Conservation (phyloP, 2,329 filamentous ascomycete genomes). For the Xylaria sp. region DNA sequence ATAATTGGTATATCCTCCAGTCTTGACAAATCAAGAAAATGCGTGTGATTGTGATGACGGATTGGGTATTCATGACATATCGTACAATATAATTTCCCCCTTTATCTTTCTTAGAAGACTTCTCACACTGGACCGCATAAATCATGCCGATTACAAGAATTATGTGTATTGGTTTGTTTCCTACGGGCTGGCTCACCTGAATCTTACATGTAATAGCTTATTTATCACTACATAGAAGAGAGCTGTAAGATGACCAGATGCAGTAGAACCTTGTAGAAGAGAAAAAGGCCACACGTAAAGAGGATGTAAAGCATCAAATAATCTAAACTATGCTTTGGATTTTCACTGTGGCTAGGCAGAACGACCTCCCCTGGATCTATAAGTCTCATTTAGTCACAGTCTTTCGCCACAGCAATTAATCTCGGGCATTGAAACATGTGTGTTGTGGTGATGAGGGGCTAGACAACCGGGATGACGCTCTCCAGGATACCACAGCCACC, state of each 20-base stretch:
- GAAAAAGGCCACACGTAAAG: not conserved
- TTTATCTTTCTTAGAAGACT: not conserved
- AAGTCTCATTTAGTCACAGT: too few species aligned
- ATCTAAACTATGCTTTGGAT: too few species aligned
- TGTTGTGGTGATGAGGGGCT: too few species aligned
- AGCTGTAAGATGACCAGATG: too few species aligned
- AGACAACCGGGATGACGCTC: too few species aligned
- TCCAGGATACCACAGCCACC: too few species aligned
- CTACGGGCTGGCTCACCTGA: not conserved
- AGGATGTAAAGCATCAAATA: too few species aligned
- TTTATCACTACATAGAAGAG: not conserved
- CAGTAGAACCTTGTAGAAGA: not conserved
- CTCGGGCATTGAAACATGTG: too few species aligned
- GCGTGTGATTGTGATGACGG: not conserved
- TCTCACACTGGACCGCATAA: not conserved
- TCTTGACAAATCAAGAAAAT: not conserved
- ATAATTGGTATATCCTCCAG: not conserved
- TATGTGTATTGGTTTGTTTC: not conserved
- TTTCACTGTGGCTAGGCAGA: too few species aligned
- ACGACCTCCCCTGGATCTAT: too few species aligned
- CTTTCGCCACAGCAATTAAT: too few species aligned
- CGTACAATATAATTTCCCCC: not conserved
- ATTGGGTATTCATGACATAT: not conserved
- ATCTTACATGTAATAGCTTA: not conserved
- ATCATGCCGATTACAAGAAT: not conserved